Evolutionary conservation across 257 asterid genomes (phyloP).

Genomic region (Marsdenia floribunda): DNA sequence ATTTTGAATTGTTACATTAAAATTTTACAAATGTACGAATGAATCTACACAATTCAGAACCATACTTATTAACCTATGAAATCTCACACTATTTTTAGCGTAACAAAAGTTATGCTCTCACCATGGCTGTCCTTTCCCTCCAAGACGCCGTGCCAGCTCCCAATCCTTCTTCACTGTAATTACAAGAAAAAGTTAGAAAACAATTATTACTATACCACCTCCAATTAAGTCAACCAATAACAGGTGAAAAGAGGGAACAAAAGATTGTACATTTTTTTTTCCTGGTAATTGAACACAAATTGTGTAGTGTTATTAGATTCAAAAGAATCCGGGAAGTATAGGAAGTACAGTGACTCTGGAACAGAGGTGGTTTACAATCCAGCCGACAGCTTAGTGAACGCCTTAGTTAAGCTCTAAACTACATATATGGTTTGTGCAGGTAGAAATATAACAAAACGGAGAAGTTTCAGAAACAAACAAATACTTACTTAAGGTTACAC

Average conservation of each 20-base stretch:
- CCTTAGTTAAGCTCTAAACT: too few relatives aligned
- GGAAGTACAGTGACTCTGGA: too few relatives aligned
- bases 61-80: background rate
- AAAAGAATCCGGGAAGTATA: too few relatives aligned
- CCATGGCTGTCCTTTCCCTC: conserved; percentile 90
- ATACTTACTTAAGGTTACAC: conserved; percentile 87
- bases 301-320: background rate
- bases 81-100: background rate
- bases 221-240: background rate
- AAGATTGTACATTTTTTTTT: background rate
- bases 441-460: conserved; percentile 4
- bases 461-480: background rate
- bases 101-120: conserved; percentile 20
- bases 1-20: background rate
- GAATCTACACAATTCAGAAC: background rate
- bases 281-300: background rate
- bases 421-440: background rate
- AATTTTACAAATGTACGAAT: background rate
- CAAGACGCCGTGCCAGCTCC: conserved; percentile 85
- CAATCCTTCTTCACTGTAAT: conserved; percentile 85
- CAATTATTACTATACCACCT: background rate
- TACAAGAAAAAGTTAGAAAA: conserved; percentile 13
- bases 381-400: too few relatives aligned
- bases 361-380: too few relatives aligned
- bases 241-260: background rate